A percentile compares a stretch with the other conserved stretches of the same genome.
These are phyloP conservation scores for Nicotiana otophora DNA, from an alignment of 257 asterid species.

Conservation along the genomic window DNA sequence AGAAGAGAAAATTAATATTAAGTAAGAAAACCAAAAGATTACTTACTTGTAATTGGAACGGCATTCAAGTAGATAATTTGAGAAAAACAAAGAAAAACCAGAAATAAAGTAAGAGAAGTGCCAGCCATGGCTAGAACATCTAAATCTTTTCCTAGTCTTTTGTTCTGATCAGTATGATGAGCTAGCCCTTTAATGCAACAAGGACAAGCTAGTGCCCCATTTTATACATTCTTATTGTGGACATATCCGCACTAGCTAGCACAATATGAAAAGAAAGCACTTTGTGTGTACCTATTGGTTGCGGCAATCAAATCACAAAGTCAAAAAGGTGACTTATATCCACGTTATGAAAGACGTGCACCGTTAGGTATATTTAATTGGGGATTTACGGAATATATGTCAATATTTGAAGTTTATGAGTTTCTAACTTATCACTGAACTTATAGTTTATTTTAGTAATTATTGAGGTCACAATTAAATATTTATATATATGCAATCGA, in stretches of 20 bases:
- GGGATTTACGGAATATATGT: no score
- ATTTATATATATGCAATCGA: no score
- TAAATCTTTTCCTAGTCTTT: not conserved
- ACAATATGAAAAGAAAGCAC: not conserved
- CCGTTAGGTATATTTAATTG: not conserved
- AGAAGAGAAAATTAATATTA: not conserved
- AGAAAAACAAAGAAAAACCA: conserved; percentile 38
- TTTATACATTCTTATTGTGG: conserved; percentile 31
- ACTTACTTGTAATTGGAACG: conserved; percentile 47
- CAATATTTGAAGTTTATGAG: no score
- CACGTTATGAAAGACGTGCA: conserved; percentile 8
- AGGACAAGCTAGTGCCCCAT: conserved; percentile 9
- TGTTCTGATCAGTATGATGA: not conserved
- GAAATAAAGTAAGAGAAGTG: conserved; percentile 21
- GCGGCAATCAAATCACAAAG: conserved; percentile 26
- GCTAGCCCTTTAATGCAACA: not conserved
- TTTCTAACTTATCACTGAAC: no score
- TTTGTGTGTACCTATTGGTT: conserved; percentile 22
- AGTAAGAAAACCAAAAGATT: not conserved
- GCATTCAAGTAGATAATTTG: conserved; percentile 35
- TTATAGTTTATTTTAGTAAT: no score
- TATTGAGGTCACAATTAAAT: no score
- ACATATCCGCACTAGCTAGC: conserved; percentile 12
- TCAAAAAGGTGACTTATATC: conserved; percentile 19
- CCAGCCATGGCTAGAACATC: conserved; percentile 34